phyloP scores from a whole-genome alignment of 352 stramenopile genomes.

The Globisporangium paddicum region DNA sequence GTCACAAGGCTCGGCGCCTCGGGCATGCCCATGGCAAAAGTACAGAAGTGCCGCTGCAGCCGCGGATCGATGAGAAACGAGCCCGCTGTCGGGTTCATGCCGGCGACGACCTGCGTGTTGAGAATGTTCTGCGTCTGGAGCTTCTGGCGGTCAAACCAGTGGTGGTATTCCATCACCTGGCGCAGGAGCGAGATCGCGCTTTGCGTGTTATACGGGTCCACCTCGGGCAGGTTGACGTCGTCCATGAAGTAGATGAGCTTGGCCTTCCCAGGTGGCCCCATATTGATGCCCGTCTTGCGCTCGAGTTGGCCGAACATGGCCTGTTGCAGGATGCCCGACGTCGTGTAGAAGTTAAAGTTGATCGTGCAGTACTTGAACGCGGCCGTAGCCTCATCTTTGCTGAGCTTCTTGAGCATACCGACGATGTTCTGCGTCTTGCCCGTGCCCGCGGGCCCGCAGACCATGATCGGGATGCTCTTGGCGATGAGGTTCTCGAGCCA shows the following conservation, averaged over 20 bases:
- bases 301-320: constrained; percentile 93
- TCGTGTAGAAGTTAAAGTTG: constrained; percentile 99
- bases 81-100: constrained; percentile 95
- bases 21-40: constrained; percentile 94
- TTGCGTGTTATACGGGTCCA: constrained; percentile 96
- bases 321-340: constrained; percentile 88
- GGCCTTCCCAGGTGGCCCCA: constrained; percentile 91
- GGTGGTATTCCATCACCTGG: constrained; percentile 95
- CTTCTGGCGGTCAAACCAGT: constrained; percentile 93
- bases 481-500: constrained; percentile 94
- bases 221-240: constrained; percentile 94
- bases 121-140: constrained; percentile 93
- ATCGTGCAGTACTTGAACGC: constrained; percentile 90
- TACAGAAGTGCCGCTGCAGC: constrained; percentile 95
- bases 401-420: constrained; percentile 92
- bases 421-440: constrained; percentile 96
- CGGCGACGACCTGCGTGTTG: constrained; percentile 93
- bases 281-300: constrained; percentile 93
- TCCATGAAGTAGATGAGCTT: constrained; percentile 97
- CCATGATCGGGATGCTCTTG: constrained; percentile 91
- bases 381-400: constrained; percentile 74
- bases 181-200: constrained; percentile 92
- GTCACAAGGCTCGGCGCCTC: constrained; percentile 91
- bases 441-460: constrained; percentile 91
- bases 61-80: constrained; percentile 93